Percentiles rank a stretch among this genome's conserved stretches.
Evolutionary conservation across 1,284 basidiomycete genomes (phyloP).

Genomic region (Ganoderma resinaceum): DNA sequence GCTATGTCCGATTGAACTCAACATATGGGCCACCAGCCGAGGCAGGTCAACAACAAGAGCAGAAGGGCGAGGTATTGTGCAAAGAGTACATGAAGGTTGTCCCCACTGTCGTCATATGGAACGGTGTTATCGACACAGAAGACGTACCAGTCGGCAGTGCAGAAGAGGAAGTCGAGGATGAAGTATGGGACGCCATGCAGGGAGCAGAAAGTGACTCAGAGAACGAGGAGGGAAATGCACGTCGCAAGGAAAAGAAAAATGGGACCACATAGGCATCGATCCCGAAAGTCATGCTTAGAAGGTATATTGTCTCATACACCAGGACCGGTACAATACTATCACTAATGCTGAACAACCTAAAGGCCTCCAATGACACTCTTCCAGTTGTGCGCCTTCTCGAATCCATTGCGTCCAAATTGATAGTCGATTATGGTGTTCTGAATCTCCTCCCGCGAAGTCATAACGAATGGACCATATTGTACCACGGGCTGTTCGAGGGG

Average conservation of each 20-base stretch:
- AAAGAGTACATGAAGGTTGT: constrained; percentile 73
- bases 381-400: constrained; percentile 91
- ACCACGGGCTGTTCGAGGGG: constrained; percentile 89
- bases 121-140: constrained; percentile 51
- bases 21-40: constrained; percentile 61
- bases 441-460: constrained; percentile 84
- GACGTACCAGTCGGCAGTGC: constrained; percentile 49
- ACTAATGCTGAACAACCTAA: neutral
- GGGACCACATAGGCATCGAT: constrained; percentile 17
- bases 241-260: constrained; percentile 28
- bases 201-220: constrained; percentile 41
- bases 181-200: constrained; percentile 50
- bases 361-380: constrained; percentile 76
- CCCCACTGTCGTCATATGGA: constrained; percentile 70
- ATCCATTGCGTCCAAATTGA: constrained; percentile 82
- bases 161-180: constrained; percentile 53
- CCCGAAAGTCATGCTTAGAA: neutral
- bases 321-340: neutral
- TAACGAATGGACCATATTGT: constrained; percentile 90
- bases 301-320: constrained; percentile 14
- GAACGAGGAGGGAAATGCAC: constrained; percentile 25
- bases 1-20: constrained; percentile 78
- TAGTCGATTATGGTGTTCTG: constrained; percentile 87
- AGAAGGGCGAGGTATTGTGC: constrained; percentile 71
- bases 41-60: constrained; percentile 60